Percentiles rank a stretch among this genome's conserved stretches.
Conservation (phyloP, 2,329 filamentous ascomycete species). For the Cladosporium velox region DNA sequence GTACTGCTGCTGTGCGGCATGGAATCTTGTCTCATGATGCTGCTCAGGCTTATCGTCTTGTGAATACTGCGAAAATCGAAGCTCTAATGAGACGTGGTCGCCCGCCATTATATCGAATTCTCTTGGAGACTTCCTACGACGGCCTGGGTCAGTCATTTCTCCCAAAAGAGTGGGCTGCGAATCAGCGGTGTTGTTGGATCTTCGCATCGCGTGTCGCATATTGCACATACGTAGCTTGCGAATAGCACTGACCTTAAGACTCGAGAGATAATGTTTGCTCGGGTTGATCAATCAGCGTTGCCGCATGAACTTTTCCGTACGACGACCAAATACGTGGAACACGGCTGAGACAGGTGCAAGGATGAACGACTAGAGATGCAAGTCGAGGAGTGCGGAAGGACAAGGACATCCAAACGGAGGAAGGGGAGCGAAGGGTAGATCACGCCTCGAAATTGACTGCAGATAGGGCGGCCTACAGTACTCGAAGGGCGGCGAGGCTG, state of each 20-base stretch:
- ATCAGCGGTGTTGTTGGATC: slow-evolving; percentile 1
- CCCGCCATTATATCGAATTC: not conserved
- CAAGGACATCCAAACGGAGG: not conserved
- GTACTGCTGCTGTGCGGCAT: not conserved
- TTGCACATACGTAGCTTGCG: not conserved
- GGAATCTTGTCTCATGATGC: not conserved
- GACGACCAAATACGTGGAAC: slow-evolving; percentile 1
- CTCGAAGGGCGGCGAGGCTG: slow-evolving; percentile 10
- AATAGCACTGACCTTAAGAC: slow-evolving; percentile 3
- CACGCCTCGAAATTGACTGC: not conserved
- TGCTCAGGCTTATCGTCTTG: not conserved
- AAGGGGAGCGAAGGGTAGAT: not conserved
- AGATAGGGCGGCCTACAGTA: slow-evolving; percentile 14
- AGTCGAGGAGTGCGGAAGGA: slow-evolving; percentile 8
- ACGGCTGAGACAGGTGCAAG: slow-evolving; percentile 18
- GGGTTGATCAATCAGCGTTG: not conserved
- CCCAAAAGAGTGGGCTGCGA: slow-evolving; percentile 6
- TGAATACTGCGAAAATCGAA: not conserved
- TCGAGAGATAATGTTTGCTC: slow-evolving; percentile 12
- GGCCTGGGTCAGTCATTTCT: not conserved
- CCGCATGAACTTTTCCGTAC: slow-evolving; percentile 1
- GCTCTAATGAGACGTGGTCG: not conserved
- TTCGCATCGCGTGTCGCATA: not conserved
- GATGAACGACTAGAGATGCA: slow-evolving; percentile 12
- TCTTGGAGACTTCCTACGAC: not conserved